Evolutionary conservation across 2,329 filamentous ascomycete species (phyloP), one percentile per base, ranked within the genome.

Genomic region (Fusarium udum): DNA sequence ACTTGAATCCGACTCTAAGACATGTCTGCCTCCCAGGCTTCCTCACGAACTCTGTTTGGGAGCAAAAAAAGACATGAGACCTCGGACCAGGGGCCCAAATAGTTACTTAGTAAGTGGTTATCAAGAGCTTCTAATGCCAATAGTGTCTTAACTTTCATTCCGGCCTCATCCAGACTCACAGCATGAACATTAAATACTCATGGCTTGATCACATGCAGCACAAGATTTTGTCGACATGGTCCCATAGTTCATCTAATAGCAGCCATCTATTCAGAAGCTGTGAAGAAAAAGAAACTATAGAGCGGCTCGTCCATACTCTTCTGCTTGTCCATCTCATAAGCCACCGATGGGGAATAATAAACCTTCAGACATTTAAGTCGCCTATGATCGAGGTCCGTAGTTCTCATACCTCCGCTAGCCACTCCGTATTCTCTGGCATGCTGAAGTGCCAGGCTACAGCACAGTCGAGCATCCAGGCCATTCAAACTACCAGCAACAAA

Each of bases 241-340:
- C 49, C 39, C 39, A 42, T 65, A 32, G 46, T 58, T 64, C 43
- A 61, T 77, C 69, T 61, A 71, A 61, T 66, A 68, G 71, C 74
- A 79, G 77, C 71, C 64, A 74, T 79, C 76, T 78, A 79, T 79
- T 78, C 58, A 69, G 75, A 75, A 69, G 75, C 74, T 77, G 72
- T 31, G 61, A 70, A 73, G 64, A 62, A 68, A 69, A 65, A 42
- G 61, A 75, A 75, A 77, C 67, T 77, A 75, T 71, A 77, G 64
- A 77, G 76, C 70, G 67, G 64, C 67, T 75, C 70, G 68, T 75
- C 76, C 73, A 78, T 77, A 71, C 61, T 55, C 62, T 67, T 67
- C 69, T 71, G 37, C 57, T 65, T 56, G 51, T 63, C 68, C 74
- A 66, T 73, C 72, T 71, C 66, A 52, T 73, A 56, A 74, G 67